A percentile compares a stretch with the other conserved stretches of the same genome.
Evolutionary conservation across 2,329 filamentous ascomycete genomes (phyloP).

Genomic region (Cercospora janseana): DNA sequence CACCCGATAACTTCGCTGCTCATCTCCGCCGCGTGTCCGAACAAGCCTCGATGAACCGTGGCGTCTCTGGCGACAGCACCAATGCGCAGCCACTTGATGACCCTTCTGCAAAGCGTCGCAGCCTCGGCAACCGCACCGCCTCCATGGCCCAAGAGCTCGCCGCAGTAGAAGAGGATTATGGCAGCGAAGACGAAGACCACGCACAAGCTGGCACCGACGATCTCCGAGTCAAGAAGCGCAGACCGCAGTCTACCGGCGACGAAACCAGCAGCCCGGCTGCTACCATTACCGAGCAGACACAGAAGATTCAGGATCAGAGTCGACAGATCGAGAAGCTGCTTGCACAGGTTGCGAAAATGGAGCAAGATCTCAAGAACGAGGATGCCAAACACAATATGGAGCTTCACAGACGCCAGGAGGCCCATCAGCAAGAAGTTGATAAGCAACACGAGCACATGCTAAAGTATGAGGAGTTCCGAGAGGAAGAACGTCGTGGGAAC

Average conservation of each 20-base stretch:
- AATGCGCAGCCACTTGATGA: conserved; percentile 7
- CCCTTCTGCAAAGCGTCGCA: neutral
- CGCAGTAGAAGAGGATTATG: neutral
- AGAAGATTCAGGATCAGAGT: neutral
- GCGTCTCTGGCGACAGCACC: conserved; percentile 5
- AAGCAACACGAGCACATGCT: too few species aligned
- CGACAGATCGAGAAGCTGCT: neutral
- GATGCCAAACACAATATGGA: too few species aligned
- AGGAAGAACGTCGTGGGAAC: too few species aligned
- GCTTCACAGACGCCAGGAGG: too few species aligned
- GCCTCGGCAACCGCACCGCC: neutral
- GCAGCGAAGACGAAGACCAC: conserved; percentile 1
- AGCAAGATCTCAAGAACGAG: neutral
- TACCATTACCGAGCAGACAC: neutral
- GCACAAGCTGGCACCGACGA: neutral
- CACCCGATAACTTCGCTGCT: conserved; percentile 12
- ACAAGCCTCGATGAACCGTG: conserved; percentile 11
- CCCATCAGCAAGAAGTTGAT: too few species aligned
- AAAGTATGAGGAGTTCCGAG: too few species aligned
- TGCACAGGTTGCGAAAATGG: neutral
- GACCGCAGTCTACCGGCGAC: neutral
- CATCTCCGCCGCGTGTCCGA: conserved; percentile 15
- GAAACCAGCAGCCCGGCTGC: neutral
- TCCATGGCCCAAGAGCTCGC: conserved; percentile 12
- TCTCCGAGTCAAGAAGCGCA: neutral